A percentile compares a stretch with the other conserved stretches of the same genome.
Conservation (phyloP, 176 grass and related monocot genomes). For the Guadua angustifolia region DNA sequence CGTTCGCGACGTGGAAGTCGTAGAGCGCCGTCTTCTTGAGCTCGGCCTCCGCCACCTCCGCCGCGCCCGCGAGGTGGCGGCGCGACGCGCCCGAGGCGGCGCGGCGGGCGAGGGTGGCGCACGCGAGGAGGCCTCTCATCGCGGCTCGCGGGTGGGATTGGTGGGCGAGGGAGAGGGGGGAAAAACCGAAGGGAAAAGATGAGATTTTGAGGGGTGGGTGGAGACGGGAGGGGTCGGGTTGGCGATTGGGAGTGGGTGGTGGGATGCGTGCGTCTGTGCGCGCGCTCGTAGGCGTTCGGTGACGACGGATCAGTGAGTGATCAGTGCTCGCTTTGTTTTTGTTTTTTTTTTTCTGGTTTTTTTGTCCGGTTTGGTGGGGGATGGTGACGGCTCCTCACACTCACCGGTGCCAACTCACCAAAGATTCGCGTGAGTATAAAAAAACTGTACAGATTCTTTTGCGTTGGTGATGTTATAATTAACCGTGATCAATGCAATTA, state of each 20-base stretch:
- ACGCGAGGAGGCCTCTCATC: conserved; percentile 76
- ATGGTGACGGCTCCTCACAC: conserved; percentile 12
- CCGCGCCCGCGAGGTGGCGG: conserved; percentile 64
- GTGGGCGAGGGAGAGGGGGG: neutral
- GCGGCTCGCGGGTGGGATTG: conserved; percentile 6
- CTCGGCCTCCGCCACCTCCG: conserved; percentile 67
- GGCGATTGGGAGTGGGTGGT: conserved; percentile 61
- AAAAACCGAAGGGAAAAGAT: neutral
- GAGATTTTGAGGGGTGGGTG: conserved; percentile 46
- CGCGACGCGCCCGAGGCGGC: conserved; percentile 24
- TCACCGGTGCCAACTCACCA: neutral
- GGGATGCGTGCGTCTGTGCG: neutral
- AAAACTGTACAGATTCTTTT: conserved; percentile 20
- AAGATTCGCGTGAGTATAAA: neutral
- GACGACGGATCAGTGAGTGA: conserved; percentile 34
- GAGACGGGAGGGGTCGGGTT: conserved; percentile 6
- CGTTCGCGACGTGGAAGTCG: conserved; percentile 87
- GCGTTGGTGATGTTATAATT: too few species aligned
- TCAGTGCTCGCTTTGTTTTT: neutral
- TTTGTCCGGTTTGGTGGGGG: conserved; percentile 35
- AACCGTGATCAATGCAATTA: too few species aligned
- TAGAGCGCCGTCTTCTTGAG: conserved; percentile 94
- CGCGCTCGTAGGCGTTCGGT: conserved; percentile 23
- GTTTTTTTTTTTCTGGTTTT: neutral
- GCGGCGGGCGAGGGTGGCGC: conserved; percentile 66